These are phyloP conservation scores for Adansonia grandidieri DNA, from an alignment of 441 rosid genomes.

Conservation along the genomic window DNA sequence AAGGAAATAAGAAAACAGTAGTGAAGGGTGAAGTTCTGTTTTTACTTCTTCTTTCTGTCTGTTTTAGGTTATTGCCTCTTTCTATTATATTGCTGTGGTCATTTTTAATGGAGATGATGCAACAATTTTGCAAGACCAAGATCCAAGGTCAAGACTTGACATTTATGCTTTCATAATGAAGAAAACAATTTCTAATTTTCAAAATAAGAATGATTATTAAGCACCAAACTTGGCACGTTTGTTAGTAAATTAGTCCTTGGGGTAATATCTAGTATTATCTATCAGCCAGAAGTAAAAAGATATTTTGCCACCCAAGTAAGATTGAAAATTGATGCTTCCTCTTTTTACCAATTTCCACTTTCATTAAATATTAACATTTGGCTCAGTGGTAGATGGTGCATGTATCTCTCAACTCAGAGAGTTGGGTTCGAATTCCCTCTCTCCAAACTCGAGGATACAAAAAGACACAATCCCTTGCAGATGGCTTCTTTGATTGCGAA, in stretches of 20 bases:
- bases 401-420: background rate
- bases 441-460: background rate
- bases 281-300: background rate
- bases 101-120: background rate
- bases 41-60: background rate
- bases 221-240: background rate
- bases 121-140: background rate
- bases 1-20: background rate
- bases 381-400: background rate
- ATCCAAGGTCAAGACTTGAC: conserved; percentile 3
- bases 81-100: background rate
- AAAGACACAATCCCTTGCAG: background rate
- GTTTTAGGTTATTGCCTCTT: background rate
- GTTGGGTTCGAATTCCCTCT: background rate
- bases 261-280: background rate
- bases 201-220: background rate
- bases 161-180: background rate
- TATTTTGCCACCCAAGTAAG: background rate
- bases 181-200: background rate
- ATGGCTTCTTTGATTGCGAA: background rate
- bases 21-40: background rate
- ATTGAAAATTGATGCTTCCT: conserved; percentile 2
- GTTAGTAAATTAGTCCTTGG: background rate
- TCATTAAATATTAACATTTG: background rate
- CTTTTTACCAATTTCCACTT: background rate